These are phyloP conservation scores for Ramaria rubella DNA, from an alignment of 768 basidiomycete genomes.

Conservation along the genomic window DNA sequence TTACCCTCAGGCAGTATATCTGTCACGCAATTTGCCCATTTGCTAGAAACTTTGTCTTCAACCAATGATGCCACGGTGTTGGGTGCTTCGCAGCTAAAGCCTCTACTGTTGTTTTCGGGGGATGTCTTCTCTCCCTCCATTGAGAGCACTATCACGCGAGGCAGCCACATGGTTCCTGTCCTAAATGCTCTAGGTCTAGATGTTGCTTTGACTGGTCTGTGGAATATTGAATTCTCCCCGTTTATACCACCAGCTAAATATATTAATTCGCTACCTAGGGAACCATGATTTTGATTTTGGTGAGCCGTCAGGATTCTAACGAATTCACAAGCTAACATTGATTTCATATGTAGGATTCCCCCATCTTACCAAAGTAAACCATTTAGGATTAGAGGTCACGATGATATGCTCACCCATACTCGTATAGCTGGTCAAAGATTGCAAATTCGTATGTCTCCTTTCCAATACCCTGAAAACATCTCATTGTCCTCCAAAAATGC, in stretches of 20 bases:
- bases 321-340: not conserved
- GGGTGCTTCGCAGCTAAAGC: slow-evolving; percentile 52
- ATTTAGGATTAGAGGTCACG: not conserved
- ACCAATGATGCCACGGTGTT: slow-evolving; percentile 41
- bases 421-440: slow-evolving; percentile 54
- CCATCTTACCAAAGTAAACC: slow-evolving; percentile 41
- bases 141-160: slow-evolving; percentile 82
- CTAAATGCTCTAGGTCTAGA: slow-evolving; percentile 79
- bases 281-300: slow-evolving; percentile 94
- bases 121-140: slow-evolving; percentile 84
- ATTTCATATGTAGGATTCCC: slow-evolving; percentile 49
- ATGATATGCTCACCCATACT: slow-evolving; percentile 22
- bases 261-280: slow-evolving; percentile 36
- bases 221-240: not conserved
- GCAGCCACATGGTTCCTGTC: slow-evolving; percentile 90
- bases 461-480: not conserved
- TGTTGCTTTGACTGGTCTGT: slow-evolving; percentile 70
- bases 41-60: slow-evolving; percentile 54
- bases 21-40: slow-evolving; percentile 77
- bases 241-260: not conserved
- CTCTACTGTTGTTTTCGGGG: slow-evolving; percentile 80
- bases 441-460: slow-evolving; percentile 56
- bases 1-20: slow-evolving; percentile 61
- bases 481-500: not conserved
- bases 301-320: slow-evolving; percentile 21